Evolutionary conservation across 768 basidiomycete species (phyloP), one percentile per base, ranked within the genome.

Genomic region (Trametes maxima): DNA sequence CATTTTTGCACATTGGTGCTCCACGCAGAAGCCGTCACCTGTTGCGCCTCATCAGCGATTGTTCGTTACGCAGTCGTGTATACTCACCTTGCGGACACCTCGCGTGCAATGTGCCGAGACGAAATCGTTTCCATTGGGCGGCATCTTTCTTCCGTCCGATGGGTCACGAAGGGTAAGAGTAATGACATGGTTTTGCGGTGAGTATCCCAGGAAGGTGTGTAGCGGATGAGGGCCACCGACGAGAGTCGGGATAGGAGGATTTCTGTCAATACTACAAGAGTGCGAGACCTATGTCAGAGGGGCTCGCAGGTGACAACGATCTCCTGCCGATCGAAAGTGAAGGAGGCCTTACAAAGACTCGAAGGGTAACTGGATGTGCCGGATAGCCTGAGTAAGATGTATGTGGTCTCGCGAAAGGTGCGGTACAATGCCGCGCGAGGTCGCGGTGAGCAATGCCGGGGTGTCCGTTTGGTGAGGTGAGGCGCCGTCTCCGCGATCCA

Each of bases 321-420:
- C 44, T 46, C 50, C 42, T 45, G 37, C 57, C 40, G 36, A n/a
- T 12, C 8, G 14, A 62, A 51, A n/a, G 53, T 25, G 51, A 24
- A 80, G 28, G 8, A 16, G 16, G n/a, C 54, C 87, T 82, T 73
- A 93, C 92, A 93, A 94, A 19, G 86, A 81, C 74, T 94, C 92
- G 68, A 92, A 93, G 0, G 91, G 85, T 0, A 92, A 75, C 61
- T 89, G 81, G 0, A 89, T 72, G 83, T 88, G 90, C 59, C 72
- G 78, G 35, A 90, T 80, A 0, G 84, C 79, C 10, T 74, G 65
- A 1, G 82, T 82, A 28, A 65, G 63, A 19, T 68, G 67, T 22
- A 80, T 72, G 57, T 89, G 83, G 67, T 91, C 90, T 45, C 83
- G 75, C 7, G 89, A 86, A 5, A 93, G 75, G 72, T 94, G 92